Evolutionary conservation across 1,284 basidiomycete genomes (phyloP), one percentile per base, ranked within the genome.

Genomic region (Xerocomus nothofagi): DNA sequence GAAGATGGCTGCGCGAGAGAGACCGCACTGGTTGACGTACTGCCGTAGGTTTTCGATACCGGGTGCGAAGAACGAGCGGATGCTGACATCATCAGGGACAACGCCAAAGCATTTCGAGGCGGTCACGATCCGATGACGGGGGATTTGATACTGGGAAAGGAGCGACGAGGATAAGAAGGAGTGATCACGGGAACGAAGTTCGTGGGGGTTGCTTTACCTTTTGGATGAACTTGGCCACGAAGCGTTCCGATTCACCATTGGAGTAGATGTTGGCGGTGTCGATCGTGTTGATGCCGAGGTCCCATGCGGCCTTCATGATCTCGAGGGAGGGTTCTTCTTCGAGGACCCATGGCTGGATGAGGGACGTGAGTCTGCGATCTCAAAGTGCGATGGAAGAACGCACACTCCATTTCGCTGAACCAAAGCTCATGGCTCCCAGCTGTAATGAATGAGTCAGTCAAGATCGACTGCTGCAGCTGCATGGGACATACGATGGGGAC

Each of bases 251-350:
- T 47, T 74, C 73, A 7, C 79, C 78, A 44, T 78, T 75, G 5
- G 75, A 78, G 52, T 81, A 81, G 3, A 77, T 63, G 57, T 85
- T 82, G 21, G 82, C 80, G 0, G 84, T 84, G 56, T 80, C 78
- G 50, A 77, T 66, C 15, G 74, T 77, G 47, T 68, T 77, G 49
- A 77, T 65, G 2, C 73, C 75, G 6, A 61, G 56, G 40, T 73
- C 72, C 76, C 76, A 79, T 6, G 77, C 77, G 8, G 72, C 71
- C 44, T 78, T 76, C 38, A 79, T 59, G 39, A 78, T 54, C 24
- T 63, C 60, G 6, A 75, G 47, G 1, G 70, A 60, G 15, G 65
- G 44, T 5, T 79, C 74, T 69, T 79, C 73, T 48, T 74, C 57
- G 53, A 82, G 50, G 29, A 75, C 55, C 77, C 76, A 74, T 26